Base-by-base conservation (phyloP, 2,329 filamentous ascomycete species). In the Amauroascus verrucosus region DNA sequence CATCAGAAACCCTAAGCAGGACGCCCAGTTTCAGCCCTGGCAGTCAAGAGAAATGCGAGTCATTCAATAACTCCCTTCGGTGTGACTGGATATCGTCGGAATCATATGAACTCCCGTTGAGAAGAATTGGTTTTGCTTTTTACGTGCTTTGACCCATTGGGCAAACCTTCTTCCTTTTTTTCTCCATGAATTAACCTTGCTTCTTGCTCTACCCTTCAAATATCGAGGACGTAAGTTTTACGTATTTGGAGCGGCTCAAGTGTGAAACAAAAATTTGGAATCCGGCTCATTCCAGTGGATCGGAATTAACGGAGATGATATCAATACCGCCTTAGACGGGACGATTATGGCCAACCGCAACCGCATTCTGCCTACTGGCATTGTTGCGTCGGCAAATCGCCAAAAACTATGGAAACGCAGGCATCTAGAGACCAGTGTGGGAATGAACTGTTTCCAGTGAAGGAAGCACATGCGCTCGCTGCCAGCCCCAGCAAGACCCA, bases 21-120 rank as follows among this genome's bases (percentile, higher is more conserved):
- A 2, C 30, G 49, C 49, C 49, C 40, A 20, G 49, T 51, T 51
- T 51, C 49, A 51, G 49, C 49, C 49, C 49, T 51, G 49, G 41
- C 33, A 14, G 5, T 46, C 24, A 33, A 37, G 28, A 22, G 16
- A 22, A 51, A 43, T 51, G 49, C 49, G 18, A 35, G 49, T 51
- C 49, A 51, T 51, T 8, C 38, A 8, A 2, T 24, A 18, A 9
- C 2, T 11, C 9, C 44, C 44, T 18, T 40, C 44, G 6, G 8
- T 38, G 33, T 49, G 33, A 38, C 26, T 38, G 26, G 37, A 32
- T 41, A 41, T 41, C 11, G 37, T 22, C 22, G 37, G 33, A 32
- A 50, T 33, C 48, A 41, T 26, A 50, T 24, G 48, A 50, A 50
- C 35, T 41, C 48, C 45, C 20, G 28, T 26, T 26, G 4, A 18